Conservation (phyloP, 2,329 filamentous ascomycete genomes). For the Pseudogymnoascus verrucosus region DNA sequence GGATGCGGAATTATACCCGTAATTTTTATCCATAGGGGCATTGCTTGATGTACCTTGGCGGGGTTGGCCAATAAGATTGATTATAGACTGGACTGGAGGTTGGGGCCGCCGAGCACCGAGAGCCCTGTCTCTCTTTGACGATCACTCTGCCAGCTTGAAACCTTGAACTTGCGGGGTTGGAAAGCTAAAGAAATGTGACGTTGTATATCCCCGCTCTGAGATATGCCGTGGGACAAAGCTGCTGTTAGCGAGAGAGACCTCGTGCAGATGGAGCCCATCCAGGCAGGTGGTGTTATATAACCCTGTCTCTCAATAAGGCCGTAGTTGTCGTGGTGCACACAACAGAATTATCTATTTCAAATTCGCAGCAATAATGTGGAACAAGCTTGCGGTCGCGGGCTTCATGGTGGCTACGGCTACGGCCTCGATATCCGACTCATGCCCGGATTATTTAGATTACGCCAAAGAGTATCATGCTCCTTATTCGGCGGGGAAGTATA, state of each 20-base stretch:
- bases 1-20: constrained; percentile 7
- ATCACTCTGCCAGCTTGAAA: background rate
- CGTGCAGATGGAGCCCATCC: background rate
- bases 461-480: constrained; percentile 56
- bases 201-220: constrained; percentile 7
- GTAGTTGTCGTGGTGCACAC: background rate
- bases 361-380: background rate
- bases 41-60: constrained; percentile 3
- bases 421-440: constrained; percentile 25
- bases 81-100: background rate
- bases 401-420: background rate
- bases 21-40: background rate
- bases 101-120: background rate
- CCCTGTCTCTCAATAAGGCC: constrained; percentile 1
- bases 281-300: constrained; percentile 6
- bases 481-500: constrained; percentile 66
- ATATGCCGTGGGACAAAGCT: background rate
- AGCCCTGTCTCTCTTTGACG: background rate
- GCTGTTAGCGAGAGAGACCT: background rate
- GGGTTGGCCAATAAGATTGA: background rate
- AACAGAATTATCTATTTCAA: background rate
- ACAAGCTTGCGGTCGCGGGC: background rate
- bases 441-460: constrained; percentile 59
- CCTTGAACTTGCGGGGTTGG: constrained; percentile 5
- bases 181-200: constrained; percentile 2